phyloP scores from a whole-genome alignment of 495 filamentous ascomycete species.

The Letharia lupina region DNA sequence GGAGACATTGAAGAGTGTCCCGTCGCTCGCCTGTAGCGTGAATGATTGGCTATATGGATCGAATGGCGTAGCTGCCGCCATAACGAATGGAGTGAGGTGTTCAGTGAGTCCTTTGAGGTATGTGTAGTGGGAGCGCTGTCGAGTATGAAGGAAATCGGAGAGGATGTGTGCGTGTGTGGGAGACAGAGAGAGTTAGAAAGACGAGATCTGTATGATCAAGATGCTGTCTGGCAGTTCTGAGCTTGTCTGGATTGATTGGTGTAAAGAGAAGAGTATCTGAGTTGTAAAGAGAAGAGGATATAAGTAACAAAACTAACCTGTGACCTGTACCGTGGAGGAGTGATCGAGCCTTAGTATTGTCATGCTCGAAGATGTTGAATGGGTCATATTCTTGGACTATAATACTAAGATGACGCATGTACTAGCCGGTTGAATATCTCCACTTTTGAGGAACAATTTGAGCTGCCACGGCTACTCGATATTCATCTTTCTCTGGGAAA shows the following conservation, averaged over 20 bases:
- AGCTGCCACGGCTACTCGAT: not conserved
- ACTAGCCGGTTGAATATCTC: not conserved
- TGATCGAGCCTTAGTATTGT: constrained; percentile 14
- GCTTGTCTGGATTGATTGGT: not conserved
- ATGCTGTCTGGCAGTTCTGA: constrained; percentile 1
- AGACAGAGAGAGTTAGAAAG: not conserved
- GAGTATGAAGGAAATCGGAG: not conserved
- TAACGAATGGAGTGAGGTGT: constrained; percentile 5
- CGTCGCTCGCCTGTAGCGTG: constrained; percentile 44
- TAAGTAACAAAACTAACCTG: not conserved
- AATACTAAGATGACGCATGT: constrained; percentile 8
- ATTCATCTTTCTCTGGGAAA: not conserved
- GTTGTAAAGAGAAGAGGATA: not conserved
- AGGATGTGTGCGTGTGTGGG: not conserved
- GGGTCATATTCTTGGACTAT: constrained; percentile 4
- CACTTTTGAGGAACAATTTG: not conserved
- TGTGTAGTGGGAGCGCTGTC: not conserved
- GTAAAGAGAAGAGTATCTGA: not conserved
- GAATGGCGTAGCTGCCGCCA: constrained; percentile 31
- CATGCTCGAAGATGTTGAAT: constrained; percentile 3
- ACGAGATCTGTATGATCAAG: not conserved
- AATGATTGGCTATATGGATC: constrained; percentile 53
- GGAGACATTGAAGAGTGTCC: constrained; percentile 42
- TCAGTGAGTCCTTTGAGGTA: not conserved
- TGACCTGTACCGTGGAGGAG: not conserved